Conservation (phyloP, 2,329 filamentous ascomycete genomes). For the Cladosporium austrohemisphaericum region DNA sequence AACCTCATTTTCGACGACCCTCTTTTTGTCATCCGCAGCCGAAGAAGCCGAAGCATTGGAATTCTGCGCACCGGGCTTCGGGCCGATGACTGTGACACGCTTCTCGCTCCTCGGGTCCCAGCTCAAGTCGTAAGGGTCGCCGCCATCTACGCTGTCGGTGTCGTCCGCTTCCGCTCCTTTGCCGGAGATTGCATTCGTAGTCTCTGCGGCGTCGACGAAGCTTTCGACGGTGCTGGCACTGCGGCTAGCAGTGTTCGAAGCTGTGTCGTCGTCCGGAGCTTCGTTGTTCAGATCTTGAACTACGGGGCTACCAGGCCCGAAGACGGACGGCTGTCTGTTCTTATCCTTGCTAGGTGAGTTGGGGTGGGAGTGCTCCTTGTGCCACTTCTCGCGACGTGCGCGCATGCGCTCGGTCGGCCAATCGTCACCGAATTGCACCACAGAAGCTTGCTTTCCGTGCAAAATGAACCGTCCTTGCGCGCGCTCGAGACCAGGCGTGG, state of each 20-base stretch:
- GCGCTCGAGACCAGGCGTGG: slow-evolving; percentile 65
- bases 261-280: slow-evolving; percentile 20
- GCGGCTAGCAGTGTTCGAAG: slow-evolving; percentile 18
- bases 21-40: neutral
- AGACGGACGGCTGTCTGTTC: neutral
- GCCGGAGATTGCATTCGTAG: slow-evolving; percentile 10
- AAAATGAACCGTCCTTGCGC: slow-evolving; percentile 88
- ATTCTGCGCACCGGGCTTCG: neutral
- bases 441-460: slow-evolving; percentile 95
- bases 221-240: slow-evolving; percentile 4
- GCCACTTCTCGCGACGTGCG: slow-evolving; percentile 30
- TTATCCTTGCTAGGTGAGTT: slow-evolving; percentile 1
- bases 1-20: neutral
- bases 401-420: slow-evolving; percentile 59
- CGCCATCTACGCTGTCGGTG: neutral
- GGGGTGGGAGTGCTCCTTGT: slow-evolving; percentile 6
- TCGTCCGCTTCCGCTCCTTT: neutral
- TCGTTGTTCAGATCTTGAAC: slow-evolving; percentile 15
- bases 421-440: slow-evolving; percentile 94
- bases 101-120: slow-evolving; percentile 16
- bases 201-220: slow-evolving; percentile 25
- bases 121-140: slow-evolving; percentile 11
- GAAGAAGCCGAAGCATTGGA: neutral
- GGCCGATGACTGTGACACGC: slow-evolving; percentile 21
- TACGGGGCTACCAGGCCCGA: slow-evolving; percentile 3